Percentiles rank a stretch among this genome's conserved stretches.
Conservation (phyloP, 2,329 filamentous ascomycete species). For the Trichoderma sp. region DNA sequence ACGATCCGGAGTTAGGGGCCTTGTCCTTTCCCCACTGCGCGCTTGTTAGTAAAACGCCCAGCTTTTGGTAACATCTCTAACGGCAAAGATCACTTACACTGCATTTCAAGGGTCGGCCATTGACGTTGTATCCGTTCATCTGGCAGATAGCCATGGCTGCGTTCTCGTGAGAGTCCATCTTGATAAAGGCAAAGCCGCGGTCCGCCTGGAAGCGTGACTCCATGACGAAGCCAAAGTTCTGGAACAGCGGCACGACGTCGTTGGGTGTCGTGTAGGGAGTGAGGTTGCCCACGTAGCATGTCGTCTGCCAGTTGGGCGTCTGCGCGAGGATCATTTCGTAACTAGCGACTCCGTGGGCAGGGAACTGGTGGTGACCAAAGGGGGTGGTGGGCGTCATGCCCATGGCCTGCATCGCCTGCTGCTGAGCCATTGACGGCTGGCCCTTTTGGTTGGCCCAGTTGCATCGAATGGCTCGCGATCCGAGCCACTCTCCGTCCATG, state of each 20-base stretch:
- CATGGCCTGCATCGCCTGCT: constrained; percentile 95
- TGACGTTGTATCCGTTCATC: constrained; percentile 96
- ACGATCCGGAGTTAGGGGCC: constrained; percentile 72
- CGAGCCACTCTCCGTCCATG: constrained; percentile 99
- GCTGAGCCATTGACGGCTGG: constrained; percentile 97
- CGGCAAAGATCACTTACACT: constrained; percentile 70
- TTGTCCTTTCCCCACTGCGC: constrained; percentile 97
- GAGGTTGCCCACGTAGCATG: constrained; percentile 95
- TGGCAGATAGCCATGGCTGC: constrained; percentile 98
- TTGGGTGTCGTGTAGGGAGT: constrained; percentile 97
- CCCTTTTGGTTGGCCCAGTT: constrained; percentile 99
- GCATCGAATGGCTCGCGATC: constrained; percentile 95
- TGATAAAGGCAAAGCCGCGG: constrained; percentile 96
- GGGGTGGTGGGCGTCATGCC: constrained; percentile 97
- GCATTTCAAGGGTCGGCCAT: constrained; percentile 95
- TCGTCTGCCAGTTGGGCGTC: constrained; percentile 97
- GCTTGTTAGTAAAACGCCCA: constrained; percentile 27
- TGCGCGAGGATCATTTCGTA: constrained; percentile 96
- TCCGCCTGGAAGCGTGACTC: constrained; percentile 98
- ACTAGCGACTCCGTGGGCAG: constrained; percentile 92
- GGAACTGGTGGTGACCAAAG: constrained; percentile 96
- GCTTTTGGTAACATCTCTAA: not conserved
- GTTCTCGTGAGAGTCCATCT: constrained; percentile 98
- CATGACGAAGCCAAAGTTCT: constrained; percentile 97
- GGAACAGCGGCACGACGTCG: constrained; percentile 95